Conservation (phyloP, 345 rosid genomes). For the Excoecaria agallocha region DNA sequence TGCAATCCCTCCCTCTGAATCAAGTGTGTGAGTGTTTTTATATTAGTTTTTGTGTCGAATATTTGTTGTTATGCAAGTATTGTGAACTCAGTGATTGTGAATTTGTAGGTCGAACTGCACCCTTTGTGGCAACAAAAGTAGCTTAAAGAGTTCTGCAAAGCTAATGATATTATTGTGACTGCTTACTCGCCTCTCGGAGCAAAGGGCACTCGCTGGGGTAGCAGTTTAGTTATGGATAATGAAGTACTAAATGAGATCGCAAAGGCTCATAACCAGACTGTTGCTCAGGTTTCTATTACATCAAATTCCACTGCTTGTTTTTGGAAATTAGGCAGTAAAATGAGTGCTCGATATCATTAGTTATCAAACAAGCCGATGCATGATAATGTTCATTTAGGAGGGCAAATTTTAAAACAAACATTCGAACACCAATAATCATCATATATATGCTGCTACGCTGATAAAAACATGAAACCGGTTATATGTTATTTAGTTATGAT, state of each 20-base stretch:
- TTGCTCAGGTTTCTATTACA: conserved; percentile 28
- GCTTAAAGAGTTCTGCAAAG: conserved; percentile 26
- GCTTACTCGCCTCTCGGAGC: conserved; percentile 35
- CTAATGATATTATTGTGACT: conserved; percentile 12
- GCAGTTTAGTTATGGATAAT: conserved; percentile 20
- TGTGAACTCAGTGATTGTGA: neutral
- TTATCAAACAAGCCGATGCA: neutral
- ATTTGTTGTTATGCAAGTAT: neutral
- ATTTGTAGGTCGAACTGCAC: conserved; percentile 34
- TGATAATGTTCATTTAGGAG: no score
- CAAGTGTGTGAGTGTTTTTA: neutral
- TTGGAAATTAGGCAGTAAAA: neutral
- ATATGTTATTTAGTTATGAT: neutral
- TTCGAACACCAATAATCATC: no score
- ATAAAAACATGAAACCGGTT: neutral
- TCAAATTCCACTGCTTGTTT: neutral
- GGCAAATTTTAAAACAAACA: no score
- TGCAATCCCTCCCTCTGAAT: conserved; percentile 1
- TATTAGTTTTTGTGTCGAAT: neutral
- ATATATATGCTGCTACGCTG: no score
- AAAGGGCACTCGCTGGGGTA: no score
- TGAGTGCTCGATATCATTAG: neutral
- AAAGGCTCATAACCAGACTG: conserved; percentile 15
- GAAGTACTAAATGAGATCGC: conserved; percentile 30
- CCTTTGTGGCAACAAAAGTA: conserved; percentile 34